Base-by-base conservation (phyloP, 805 yeast genomes). In the Teunomyces cretensis region DNA sequence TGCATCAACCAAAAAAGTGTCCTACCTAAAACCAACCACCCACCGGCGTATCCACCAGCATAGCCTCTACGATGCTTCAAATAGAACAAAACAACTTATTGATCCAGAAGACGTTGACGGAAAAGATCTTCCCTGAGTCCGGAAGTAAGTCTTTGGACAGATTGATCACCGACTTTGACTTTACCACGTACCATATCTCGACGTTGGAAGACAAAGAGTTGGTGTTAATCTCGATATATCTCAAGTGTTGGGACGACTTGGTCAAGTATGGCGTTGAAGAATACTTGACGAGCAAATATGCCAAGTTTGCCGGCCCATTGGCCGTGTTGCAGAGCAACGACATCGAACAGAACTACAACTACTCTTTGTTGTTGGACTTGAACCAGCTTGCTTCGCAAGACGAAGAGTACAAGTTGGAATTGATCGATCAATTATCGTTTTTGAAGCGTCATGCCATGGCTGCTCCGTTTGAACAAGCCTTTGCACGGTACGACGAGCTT, bases 81-180 rank as follows among this genome's bases (percentile, higher is more conserved):
- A 76, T 94, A 51, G 91, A 89, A 61, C 85, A 86, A 52, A 83
- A 86, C 61, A 94, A 94, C 61, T 75, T 90, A 43, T 78, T 95
- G 56, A 76, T 94, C 53, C 83, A 88, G 61, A 84, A 88, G 53
- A 83, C 96, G 1, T 76, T 94, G 52, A 77, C 81, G 28, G 96
- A 86, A 61, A 80, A 90, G 41, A 69, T 87, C 43, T 63, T 72
- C 17, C 45, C 55, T 2, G 50, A 54, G 1, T 63, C 48, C n/a
- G 41, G 51, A 19, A 46, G 54, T 35, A 70, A 76, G 40, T 68
- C 80, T 5, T 73, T 89, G 51, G 97, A 94, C 67, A 81, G 97
- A 64, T 83, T 92, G 50, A 80, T 94, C 51, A 84, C 96, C 32
- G 99, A 94, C 71, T 94, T 94, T 57, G 99, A 94, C 67, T 89